Evolutionary conservation across 768 basidiomycete species (phyloP).

Genomic region (Dioszegia hungarica): DNA sequence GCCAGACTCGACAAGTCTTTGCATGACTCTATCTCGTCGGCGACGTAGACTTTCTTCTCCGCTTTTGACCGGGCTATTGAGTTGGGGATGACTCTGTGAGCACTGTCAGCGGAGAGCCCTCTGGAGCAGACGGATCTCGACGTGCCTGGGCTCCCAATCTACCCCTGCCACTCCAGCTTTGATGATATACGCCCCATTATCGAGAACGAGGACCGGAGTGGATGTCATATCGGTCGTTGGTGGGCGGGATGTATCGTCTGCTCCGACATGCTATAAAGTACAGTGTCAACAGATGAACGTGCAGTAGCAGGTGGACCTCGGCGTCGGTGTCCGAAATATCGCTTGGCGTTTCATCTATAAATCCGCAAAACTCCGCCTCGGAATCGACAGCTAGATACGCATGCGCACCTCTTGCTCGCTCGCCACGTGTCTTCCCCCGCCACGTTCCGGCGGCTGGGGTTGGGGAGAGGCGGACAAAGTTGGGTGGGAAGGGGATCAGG

Average conservation of each 20-base stretch:
- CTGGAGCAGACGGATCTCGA: not conserved
- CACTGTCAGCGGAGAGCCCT: not conserved
- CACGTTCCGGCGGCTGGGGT: not conserved
- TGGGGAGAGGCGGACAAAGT: not conserved
- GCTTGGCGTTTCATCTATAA: not conserved
- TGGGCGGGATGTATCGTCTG: constrained; percentile 10
- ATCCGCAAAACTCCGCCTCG: not conserved
- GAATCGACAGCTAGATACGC: not conserved
- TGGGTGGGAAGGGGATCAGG: not conserved
- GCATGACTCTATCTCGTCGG: constrained; percentile 73
- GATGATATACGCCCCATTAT: constrained; percentile 80
- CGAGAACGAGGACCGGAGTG: not conserved
- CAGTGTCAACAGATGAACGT: not conserved
- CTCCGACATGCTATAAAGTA: too few relatives aligned
- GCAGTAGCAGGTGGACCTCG: not conserved
- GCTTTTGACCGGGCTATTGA: constrained; percentile 78
- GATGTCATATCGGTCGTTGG: not conserved
- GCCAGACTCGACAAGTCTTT: constrained; percentile 73
- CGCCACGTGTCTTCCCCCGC: not conserved
- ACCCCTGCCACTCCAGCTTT: constrained; percentile 62
- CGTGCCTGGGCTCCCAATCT: constrained; percentile 31
- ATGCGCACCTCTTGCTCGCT: too few relatives aligned
- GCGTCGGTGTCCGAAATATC: not conserved
- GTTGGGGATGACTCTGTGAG: constrained; percentile 65
- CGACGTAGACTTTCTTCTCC: constrained; percentile 75